Base-by-base conservation (phyloP, 805 yeast genomes). In the Barnettozyma siamensis region DNA sequence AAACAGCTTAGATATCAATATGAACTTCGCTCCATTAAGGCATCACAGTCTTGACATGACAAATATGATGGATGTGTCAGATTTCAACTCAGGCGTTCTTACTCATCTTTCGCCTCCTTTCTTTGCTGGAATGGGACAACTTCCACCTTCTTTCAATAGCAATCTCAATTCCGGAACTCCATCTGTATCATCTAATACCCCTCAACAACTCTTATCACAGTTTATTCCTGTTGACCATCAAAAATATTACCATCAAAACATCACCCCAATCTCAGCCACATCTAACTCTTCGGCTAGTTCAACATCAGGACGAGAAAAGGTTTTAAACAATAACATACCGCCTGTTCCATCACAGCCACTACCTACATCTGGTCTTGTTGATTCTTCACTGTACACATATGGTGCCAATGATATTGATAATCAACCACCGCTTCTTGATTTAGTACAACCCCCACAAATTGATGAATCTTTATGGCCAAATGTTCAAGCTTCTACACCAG, bases 31-130 rank as follows among this genome's bases (percentile, higher is more conserved):
- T 0, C 50, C 55, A 24, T 30, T 48, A 40, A 55, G 59, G 49
- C 58, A 52, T 21, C 58, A 55, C 33, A 52, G 55, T 21, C 26
- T 55, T 10, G 59, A 55, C 19, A 32, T 55, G 20, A 48, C 54
- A 6, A 17, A 42, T 13, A 34, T 45, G 34, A 36, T 50, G n/a
- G 53, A 49, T 15, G 27, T 48, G 6, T 18, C 37, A 5, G 53
- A 51, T 16, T 36, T 49, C 35, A 44, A 35, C 27, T 8, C 33
- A 5, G 37, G 27, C 12, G 23, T 42, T 7, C 19, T 29, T 10
- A 30, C 29, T 13, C 37, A 41, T n/a, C 23, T 52, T 7, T 31
- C 48, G 2, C 49, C 54, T 12, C 51, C 44, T 8, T 47, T 37
- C 26, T 35, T 44, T 7, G 33, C 48, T 33, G 33, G 23, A 11